These are phyloP conservation scores for Auricularia sp. DNA, from an alignment of 768 basidiomycete species.

Conservation along the genomic window DNA sequence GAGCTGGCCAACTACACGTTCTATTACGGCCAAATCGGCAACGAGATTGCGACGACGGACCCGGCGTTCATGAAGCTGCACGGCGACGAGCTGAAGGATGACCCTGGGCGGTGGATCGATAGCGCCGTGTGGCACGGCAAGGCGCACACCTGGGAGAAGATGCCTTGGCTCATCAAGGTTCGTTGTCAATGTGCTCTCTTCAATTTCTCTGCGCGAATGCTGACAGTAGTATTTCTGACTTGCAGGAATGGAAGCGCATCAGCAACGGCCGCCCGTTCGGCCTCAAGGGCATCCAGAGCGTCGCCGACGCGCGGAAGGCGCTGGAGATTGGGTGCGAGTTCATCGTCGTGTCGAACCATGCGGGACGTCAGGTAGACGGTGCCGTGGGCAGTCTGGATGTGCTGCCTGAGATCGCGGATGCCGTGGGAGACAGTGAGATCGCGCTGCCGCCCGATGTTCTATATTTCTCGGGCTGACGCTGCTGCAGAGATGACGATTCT, in stretches of 20 bases:
- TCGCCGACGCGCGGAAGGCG: slow-evolving; percentile 38
- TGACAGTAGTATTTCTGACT: not conserved
- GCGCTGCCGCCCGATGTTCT: not conserved
- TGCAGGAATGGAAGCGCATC: slow-evolving; percentile 35
- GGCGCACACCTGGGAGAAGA: slow-evolving; percentile 43
- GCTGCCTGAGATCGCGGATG: slow-evolving; percentile 41
- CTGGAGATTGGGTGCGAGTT: slow-evolving; percentile 39
- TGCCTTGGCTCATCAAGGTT: slow-evolving; percentile 38
- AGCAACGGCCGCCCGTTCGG: slow-evolving; percentile 41
- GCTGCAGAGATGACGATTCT: slow-evolving; percentile 39
- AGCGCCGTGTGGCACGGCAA: slow-evolving; percentile 41
- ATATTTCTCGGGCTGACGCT: not conserved
- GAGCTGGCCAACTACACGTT: slow-evolving; percentile 38
- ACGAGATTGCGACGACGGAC: slow-evolving; percentile 38
- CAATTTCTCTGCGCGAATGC: not conserved
- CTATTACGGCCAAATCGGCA: slow-evolving; percentile 22
- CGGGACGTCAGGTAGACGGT: slow-evolving; percentile 48
- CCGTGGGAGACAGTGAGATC: slow-evolving; percentile 38
- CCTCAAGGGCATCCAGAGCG: slow-evolving; percentile 44
- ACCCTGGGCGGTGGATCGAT: slow-evolving; percentile 42
- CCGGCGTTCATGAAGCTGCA: slow-evolving; percentile 43
- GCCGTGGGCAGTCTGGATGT: slow-evolving; percentile 42
- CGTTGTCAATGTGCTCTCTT: not conserved
- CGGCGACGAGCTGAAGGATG: slow-evolving; percentile 29
- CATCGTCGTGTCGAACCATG: slow-evolving; percentile 49